A percentile compares a stretch with the other conserved stretches of the same genome.
Evolutionary conservation across 1,139 yeast species (phyloP).

Genomic region (Lodderomyces pseudojiufengensis): DNA sequence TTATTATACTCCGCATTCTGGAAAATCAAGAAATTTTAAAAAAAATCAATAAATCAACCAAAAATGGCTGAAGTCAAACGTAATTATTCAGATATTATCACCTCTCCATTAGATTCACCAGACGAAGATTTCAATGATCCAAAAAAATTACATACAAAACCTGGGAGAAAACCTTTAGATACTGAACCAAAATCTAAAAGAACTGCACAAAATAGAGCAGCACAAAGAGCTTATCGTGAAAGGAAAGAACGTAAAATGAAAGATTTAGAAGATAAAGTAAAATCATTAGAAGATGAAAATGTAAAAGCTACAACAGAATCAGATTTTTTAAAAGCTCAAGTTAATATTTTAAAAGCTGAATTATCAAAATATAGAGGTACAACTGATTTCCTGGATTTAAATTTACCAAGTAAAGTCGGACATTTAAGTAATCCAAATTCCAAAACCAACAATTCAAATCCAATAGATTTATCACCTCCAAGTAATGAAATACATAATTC

Average conservation of each 20-base stretch:
- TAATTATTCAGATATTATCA: constrained; percentile 27
- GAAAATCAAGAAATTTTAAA: no score
- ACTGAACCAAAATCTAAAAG: constrained; percentile 82
- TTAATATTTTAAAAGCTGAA: constrained; percentile 69
- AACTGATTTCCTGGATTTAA: constrained; percentile 33
- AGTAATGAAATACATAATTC: neutral
- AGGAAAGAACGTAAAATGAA: constrained; percentile 85
- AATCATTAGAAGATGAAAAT: constrained; percentile 65
- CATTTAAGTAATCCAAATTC: constrained; percentile 26
- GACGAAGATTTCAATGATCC: constrained; percentile 20
- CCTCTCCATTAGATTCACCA: constrained; percentile 17
- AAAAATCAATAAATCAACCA: no score
- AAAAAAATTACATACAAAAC: constrained; percentile 39
- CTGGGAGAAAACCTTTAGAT: constrained; percentile 68
- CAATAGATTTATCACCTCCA: constrained; percentile 7
- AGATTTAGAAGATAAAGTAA: constrained; percentile 79
- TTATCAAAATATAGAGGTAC: constrained; percentile 59
- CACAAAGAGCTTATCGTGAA: constrained; percentile 94
- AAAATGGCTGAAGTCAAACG: constrained; percentile 37
- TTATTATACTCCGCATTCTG: no score
- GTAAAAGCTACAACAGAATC: constrained; percentile 63
- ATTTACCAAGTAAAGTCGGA: constrained; percentile 33
- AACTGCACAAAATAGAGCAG: constrained; percentile 96
- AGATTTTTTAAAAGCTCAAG: constrained; percentile 72
- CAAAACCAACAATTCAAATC: constrained; percentile 8